Evolutionary conservation across 345 rosid species (phyloP).

Genomic region (Abelmoschus esculentus): DNA sequence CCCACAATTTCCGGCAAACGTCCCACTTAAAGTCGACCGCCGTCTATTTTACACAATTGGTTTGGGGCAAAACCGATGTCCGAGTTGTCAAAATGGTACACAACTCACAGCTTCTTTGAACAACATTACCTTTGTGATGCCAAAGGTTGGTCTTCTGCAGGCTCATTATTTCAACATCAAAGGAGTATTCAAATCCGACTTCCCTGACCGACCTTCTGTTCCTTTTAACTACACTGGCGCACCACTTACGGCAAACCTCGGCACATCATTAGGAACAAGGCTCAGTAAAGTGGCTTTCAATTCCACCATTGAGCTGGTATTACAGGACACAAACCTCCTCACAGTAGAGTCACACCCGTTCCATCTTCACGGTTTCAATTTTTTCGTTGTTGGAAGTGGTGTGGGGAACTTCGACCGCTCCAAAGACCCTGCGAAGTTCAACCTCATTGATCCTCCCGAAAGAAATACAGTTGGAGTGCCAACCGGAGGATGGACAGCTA

Average conservation of each 20-base stretch:
- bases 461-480: conserved; percentile 71
- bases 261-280: conserved; percentile 15
- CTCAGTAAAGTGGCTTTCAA: neutral
- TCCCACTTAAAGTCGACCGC: neutral
- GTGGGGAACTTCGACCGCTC: conserved; percentile 45
- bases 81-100: conserved; percentile 54
- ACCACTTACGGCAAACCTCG: conserved; percentile 38
- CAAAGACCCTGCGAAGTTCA: conserved; percentile 34
- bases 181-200: conserved; percentile 42
- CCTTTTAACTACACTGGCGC: conserved; percentile 49
- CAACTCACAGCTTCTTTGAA: conserved; percentile 27
- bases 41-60: neutral
- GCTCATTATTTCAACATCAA: neutral
- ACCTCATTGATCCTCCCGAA: conserved; percentile 66
- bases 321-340: neutral
- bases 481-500: conserved; percentile 30
- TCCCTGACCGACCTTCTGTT: conserved; percentile 38
- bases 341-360: neutral
- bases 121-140: neutral
- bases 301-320: neutral
- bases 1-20: neutral
- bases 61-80: conserved; percentile 48
- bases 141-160: neutral
- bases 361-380: conserved; percentile 46
- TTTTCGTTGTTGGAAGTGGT: conserved; percentile 52